A percentile compares a stretch with the other conserved stretches of the same genome.
Evolutionary conservation across 129 eudicot genomes (phyloP).

Genomic region (Glebionis coronaria): DNA sequence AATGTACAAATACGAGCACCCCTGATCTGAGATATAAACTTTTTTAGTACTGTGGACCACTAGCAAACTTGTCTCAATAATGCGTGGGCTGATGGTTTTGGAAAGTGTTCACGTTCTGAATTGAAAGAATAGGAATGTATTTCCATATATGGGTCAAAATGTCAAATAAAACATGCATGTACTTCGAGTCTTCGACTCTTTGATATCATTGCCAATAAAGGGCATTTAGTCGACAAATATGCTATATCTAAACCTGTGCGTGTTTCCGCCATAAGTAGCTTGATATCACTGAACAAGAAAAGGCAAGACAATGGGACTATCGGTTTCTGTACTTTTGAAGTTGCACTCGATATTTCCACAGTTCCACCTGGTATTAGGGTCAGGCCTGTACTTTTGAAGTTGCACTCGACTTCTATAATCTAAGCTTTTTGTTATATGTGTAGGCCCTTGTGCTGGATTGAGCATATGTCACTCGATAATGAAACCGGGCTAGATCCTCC

Average conservation of each 20-base stretch:
- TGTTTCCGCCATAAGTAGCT: neutral
- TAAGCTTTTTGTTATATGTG: slow-evolving; percentile 4
- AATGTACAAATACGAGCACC: neutral
- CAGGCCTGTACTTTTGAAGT: too few relatives aligned
- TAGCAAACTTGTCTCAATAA: neutral
- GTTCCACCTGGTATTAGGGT: too few relatives aligned
- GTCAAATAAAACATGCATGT: neutral
- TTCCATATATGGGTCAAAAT: neutral
- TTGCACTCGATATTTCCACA: too few relatives aligned
- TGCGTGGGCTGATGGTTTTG: neutral
- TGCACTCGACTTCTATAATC: too few relatives aligned
- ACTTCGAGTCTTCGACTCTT: neutral
- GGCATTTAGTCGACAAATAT: neutral
- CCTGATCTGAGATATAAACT: neutral
- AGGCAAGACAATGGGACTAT: neutral
- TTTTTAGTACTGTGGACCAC: neutral
- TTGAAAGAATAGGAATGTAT: neutral
- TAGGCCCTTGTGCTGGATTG: slow-evolving; percentile 75
- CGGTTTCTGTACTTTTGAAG: too few relatives aligned
- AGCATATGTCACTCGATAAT: slow-evolving; percentile 74
- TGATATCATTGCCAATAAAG: neutral
- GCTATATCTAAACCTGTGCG: neutral
- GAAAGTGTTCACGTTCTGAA: neutral
- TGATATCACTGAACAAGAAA: neutral
- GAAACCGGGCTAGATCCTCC: slow-evolving; percentile 80